Evolutionary conservation across 768 basidiomycete genomes (phyloP).

Genomic region (Astraeus odoratus): DNA sequence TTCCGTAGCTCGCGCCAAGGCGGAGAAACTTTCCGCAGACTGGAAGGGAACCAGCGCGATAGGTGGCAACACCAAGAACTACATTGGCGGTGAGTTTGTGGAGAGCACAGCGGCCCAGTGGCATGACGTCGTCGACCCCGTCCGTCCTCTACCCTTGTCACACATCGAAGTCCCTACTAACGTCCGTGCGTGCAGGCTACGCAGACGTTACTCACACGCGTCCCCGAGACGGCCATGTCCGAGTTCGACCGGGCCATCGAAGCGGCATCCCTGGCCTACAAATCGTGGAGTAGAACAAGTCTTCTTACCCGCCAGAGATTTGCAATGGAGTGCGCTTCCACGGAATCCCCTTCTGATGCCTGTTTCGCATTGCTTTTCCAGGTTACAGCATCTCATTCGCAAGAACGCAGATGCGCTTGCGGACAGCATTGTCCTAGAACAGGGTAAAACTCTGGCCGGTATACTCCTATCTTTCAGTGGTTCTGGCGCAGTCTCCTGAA

Average conservation of each 20-base stretch:
- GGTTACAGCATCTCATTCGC: slow-evolving; percentile 82
- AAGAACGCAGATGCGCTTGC: slow-evolving; percentile 84
- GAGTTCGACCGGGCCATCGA: slow-evolving; percentile 84
- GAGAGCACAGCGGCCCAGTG: slow-evolving; percentile 74
- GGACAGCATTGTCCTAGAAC: slow-evolving; percentile 85
- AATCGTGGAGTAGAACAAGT: slow-evolving; percentile 82
- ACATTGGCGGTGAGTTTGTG: slow-evolving; percentile 83
- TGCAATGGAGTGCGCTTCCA: slow-evolving; percentile 67
- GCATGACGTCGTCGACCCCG: slow-evolving; percentile 88
- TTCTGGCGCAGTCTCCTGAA: background rate
- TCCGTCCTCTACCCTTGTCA: slow-evolving; percentile 33
- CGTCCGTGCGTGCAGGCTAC: slow-evolving; percentile 53
- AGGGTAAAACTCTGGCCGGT: slow-evolving; percentile 92
- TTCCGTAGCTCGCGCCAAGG: slow-evolving; percentile 49
- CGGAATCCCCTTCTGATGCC: slow-evolving; percentile 2
- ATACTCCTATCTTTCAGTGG: slow-evolving; percentile 8
- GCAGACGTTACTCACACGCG: slow-evolving; percentile 81
- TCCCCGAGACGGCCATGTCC: slow-evolving; percentile 76
- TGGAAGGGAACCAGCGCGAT: slow-evolving; percentile 87
- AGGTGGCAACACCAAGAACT: slow-evolving; percentile 88
- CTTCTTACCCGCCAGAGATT: slow-evolving; percentile 83
- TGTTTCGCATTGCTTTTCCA: slow-evolving; percentile 25
- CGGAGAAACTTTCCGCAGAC: slow-evolving; percentile 60
- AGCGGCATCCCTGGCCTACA: slow-evolving; percentile 79
- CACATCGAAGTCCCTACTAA: background rate